phyloP scores from a whole-genome alignment of 2,329 filamentous ascomycete genomes.

The Trichophyton rubrum region DNA sequence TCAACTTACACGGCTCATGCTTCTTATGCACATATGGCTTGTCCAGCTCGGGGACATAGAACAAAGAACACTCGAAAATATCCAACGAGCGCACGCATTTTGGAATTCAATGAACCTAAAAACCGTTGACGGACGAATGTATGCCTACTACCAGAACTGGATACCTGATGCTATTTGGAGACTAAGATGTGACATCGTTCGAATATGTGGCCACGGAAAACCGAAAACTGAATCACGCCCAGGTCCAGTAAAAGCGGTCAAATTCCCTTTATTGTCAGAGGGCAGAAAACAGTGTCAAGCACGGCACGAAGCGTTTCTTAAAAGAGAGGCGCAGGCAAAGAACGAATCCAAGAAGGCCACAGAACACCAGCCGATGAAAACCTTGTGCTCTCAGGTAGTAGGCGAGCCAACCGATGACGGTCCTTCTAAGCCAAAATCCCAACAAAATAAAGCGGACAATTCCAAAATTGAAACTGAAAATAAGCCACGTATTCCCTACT shows the following conservation, averaged over 20 bases:
- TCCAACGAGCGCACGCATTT: conserved; percentile 13
- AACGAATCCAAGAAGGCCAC: background rate
- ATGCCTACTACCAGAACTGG: conserved; percentile 13
- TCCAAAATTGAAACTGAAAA: background rate
- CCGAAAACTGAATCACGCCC: background rate
- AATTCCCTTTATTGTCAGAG: background rate
- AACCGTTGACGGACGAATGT: conserved; percentile 12
- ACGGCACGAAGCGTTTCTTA: background rate
- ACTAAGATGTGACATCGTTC: background rate
- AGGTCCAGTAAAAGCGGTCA: background rate
- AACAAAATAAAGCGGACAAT: background rate
- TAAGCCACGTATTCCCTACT: no score
- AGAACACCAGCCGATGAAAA: background rate
- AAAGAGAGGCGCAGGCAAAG: background rate
- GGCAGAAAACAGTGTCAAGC: background rate
- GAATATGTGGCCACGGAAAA: background rate
- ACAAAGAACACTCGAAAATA: conserved; percentile 11
- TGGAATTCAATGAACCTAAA: conserved; percentile 11
- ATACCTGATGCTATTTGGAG: conserved; percentile 10
- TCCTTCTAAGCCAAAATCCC: background rate
- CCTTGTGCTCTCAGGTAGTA: background rate
- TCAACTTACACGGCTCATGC: conserved; percentile 6
- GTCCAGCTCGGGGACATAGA: conserved; percentile 12
- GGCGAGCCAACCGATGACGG: background rate
- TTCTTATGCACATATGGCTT: conserved; percentile 15